phyloP scores from a whole-genome alignment of 2,329 filamentous ascomycete species.

The Fusarium sp. region DNA sequence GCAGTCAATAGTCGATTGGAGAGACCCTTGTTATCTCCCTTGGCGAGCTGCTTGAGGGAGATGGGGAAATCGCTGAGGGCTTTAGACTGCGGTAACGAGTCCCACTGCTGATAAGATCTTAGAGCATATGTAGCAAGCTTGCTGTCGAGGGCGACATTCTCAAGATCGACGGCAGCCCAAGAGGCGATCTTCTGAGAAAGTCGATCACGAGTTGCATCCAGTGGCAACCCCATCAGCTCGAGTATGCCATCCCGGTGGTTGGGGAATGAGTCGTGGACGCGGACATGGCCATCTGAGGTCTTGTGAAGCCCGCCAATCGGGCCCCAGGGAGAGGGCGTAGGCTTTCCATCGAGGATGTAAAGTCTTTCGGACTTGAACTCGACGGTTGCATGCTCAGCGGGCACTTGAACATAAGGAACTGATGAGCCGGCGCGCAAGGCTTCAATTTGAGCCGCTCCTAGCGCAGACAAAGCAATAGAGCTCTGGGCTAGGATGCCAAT shows the following conservation, averaged over 20 bases:
- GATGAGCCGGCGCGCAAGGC: constrained; percentile 44
- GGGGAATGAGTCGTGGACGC: constrained; percentile 66
- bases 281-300: constrained; percentile 63
- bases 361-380: constrained; percentile 67
- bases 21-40: constrained; percentile 9
- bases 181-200: constrained; percentile 52
- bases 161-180: constrained; percentile 62
- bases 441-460: constrained; percentile 61
- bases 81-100: constrained; percentile 58
- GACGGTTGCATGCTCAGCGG: constrained; percentile 57
- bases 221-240: constrained; percentile 54
- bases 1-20: background rate
- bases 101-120: constrained; percentile 64
- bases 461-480: constrained; percentile 62
- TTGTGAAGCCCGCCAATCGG: constrained; percentile 64
- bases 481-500: constrained; percentile 64
- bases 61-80: constrained; percentile 61
- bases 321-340: constrained; percentile 50
- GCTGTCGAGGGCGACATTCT: constrained; percentile 55
- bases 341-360: constrained; percentile 56
- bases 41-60: constrained; percentile 50
- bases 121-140: constrained; percentile 61
- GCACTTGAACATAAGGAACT: constrained; percentile 56
- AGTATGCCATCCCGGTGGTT: constrained; percentile 61
- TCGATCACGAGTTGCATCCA: constrained; percentile 49